Base-by-base conservation (phyloP, 345 rosid species). In the Lagerstroemia speciosa region DNA sequence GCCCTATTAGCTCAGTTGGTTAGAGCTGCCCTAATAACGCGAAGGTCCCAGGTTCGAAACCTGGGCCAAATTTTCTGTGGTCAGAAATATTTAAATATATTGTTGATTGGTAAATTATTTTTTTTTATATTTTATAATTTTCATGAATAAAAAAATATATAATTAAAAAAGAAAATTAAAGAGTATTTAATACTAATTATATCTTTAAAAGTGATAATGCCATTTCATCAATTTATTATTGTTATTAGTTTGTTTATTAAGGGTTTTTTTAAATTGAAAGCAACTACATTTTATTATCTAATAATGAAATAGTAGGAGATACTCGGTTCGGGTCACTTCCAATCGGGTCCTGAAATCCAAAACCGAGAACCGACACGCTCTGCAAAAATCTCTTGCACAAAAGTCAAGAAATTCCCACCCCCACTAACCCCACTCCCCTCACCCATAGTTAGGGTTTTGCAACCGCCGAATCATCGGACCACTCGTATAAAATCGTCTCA, bases 11-110 rank as follows among this genome's bases (percentile, higher is more conserved):
- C 82, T 72, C 69, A 78, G 93, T 3, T 86, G 93, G 97, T 91
- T 87, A 87, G 87, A 89, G 96, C 90, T 87, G 89, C 87, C 92
- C 92, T 87, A 91, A 86, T 91, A 84, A 91, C 93, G 90, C 94
- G 90, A 87, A 86, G 91, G 96, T 87, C 86, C 83, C 80, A 77
- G 74, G 85, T 82, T 82, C 77, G 78, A 82, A 69, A 84, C 82
- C 82, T 82, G 81, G 83, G 83, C 86, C 84, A 80, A 6, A 22
- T 55, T 7, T 52, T 55, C n/a, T n/a, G n/a, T n/a, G n/a, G n/a
- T n/a, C n/a, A n/a, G n/a, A n/a, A n/a, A n/a, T 52, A 22, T 22
- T 46, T n/a, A n/a, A n/a, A n/a, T n/a, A n/a, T n/a, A n/a, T n/a
- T n/a, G n/a, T n/a, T n/a, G n/a, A n/a, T n/a, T n/a, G n/a, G n/a